Conservation (phyloP, 306 rosid species). For the Malus fusca region DNA sequence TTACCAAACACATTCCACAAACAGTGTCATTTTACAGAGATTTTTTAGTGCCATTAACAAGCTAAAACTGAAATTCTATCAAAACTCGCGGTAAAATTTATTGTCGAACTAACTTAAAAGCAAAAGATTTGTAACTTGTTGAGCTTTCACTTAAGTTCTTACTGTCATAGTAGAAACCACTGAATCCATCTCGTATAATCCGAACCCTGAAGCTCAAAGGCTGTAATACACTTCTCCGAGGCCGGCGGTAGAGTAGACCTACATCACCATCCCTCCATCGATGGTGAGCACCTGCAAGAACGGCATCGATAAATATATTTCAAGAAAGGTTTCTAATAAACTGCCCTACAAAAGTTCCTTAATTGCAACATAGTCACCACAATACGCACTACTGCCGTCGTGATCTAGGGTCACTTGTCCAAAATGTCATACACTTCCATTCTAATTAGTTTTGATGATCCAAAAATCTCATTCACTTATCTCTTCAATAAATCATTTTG, state of each 20-base stretch:
- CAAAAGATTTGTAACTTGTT: constrained; percentile 4
- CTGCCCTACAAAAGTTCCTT: no score
- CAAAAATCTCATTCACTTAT: neutral
- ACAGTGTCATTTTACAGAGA: constrained; percentile 6
- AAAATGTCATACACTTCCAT: neutral
- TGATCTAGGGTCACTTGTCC: neutral
- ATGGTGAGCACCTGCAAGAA: constrained; percentile 72
- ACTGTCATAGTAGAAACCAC: constrained; percentile 3
- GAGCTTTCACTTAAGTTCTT: constrained; percentile 9
- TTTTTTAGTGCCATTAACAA: constrained; percentile 15
- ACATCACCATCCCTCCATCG: constrained; percentile 97
- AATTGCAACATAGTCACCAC: neutral
- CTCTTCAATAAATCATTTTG: neutral
- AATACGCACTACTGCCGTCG: neutral
- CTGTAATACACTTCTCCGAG: neutral
- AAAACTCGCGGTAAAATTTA: constrained; percentile 9
- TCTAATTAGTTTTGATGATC: neutral
- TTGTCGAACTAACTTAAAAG: constrained; percentile 3
- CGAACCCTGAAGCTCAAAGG: neutral
- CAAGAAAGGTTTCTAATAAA: neutral
- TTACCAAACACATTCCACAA: constrained; percentile 1
- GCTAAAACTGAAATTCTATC: constrained; percentile 23
- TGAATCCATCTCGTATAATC: constrained; percentile 3
- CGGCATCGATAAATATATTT: neutral
- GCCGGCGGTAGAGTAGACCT: constrained; percentile 12